These are phyloP conservation scores for Blastobotrys capitulatus DNA, from an alignment of 1,139 yeast species.

Conservation along the genomic window DNA sequence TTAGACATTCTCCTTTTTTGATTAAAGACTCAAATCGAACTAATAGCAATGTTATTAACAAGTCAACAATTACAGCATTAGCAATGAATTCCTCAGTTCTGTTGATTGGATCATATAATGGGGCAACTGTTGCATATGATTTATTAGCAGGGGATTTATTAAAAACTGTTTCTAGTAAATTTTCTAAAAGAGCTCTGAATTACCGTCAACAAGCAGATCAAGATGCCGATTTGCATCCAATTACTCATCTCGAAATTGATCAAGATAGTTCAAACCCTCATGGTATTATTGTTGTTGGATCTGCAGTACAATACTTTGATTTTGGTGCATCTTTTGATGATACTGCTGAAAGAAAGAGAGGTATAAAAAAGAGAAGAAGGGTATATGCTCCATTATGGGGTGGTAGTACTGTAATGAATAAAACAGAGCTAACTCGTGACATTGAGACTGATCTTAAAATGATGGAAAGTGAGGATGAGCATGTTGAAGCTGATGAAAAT, in stretches of 20 bases:
- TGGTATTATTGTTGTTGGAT: conserved; percentile 53
- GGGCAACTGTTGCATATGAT: conserved; percentile 58
- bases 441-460: conserved; percentile 29
- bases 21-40: conserved; percentile 23
- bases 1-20: conserved; percentile 30
- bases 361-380: conserved; percentile 22
- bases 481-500: conserved; percentile 22
- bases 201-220: conserved; percentile 19
- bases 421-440: conserved; percentile 17
- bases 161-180: conserved; percentile 44
- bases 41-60: too few species aligned
- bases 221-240: conserved; percentile 34
- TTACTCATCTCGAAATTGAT: conserved; percentile 41
- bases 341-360: conserved; percentile 27
- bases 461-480: conserved; percentile 34
- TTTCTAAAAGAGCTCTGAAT: conserved; percentile 41
- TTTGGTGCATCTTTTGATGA: conserved; percentile 42
- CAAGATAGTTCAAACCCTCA: conserved; percentile 40
- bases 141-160: conserved; percentile 53
- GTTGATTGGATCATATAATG: conserved; percentile 58
- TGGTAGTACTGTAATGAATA: conserved; percentile 3
- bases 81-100: conserved; percentile 42
- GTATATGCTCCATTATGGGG: conserved; percentile 6
- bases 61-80: conserved; percentile 33
- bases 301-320: conserved; percentile 56